Evolutionary conservation across 208 protist genomes (phyloP).

Genomic region (Leptomonas seymouri): DNA sequence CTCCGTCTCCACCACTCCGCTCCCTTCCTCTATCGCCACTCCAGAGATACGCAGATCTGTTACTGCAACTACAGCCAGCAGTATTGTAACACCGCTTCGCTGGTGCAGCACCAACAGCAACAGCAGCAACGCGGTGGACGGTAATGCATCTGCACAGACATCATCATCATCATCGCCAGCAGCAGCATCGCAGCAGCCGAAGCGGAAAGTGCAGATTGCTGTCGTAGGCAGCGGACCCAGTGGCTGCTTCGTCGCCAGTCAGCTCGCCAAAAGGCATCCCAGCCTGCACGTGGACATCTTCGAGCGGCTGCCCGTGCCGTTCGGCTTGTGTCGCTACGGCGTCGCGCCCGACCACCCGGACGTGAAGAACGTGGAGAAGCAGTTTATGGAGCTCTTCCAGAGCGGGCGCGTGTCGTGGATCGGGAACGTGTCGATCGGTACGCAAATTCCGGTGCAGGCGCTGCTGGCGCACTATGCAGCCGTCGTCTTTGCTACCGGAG

Average conservation of each 20-base stretch:
- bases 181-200: not conserved
- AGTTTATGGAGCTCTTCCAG: constrained; percentile 88
- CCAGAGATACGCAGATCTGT: not conserved
- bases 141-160: not conserved
- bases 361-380: constrained; percentile 95
- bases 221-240: constrained; percentile 95
- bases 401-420: constrained; percentile 84
- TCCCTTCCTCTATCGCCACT: not conserved
- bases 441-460: constrained; percentile 64
- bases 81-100: not conserved
- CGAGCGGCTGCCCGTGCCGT: constrained; percentile 95
- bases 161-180: not conserved
- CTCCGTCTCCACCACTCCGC: not conserved
- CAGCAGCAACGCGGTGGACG: too few species aligned
- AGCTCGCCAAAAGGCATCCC: constrained; percentile 80
- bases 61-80: not conserved
- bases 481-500: constrained; percentile 94
- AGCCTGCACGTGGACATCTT: constrained; percentile 92
- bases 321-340: constrained; percentile 97
- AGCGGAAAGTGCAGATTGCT: constrained; percentile 80
- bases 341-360: constrained; percentile 98
- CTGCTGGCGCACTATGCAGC: constrained; percentile 90
- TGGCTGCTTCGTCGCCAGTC: constrained; percentile 95
- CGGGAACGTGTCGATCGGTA: constrained; percentile 93
- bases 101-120: not conserved